Conservation (phyloP, 345 rosid genomes). For the Syzygium jambos region DNA sequence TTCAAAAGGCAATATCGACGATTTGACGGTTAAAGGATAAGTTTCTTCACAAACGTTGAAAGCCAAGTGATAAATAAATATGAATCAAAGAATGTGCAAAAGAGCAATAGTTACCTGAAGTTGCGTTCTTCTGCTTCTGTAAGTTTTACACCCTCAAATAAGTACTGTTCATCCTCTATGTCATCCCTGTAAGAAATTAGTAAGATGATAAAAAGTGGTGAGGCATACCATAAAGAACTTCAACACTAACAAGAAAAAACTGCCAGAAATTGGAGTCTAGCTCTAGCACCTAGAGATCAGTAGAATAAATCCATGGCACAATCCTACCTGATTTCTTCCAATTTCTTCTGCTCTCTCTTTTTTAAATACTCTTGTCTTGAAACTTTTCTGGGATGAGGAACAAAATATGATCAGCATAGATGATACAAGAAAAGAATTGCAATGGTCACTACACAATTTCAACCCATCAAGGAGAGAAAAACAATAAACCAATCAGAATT, state of each 20-base stretch:
- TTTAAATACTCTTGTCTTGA: conserved; percentile 89
- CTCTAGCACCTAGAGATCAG: not conserved
- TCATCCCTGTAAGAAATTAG: conserved; percentile 52
- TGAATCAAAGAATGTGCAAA: not conserved
- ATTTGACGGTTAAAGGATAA: not conserved
- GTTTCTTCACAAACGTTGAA: not conserved
- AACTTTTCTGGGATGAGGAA: conserved; percentile 44
- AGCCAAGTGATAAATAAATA: not conserved
- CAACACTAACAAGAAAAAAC: not conserved
- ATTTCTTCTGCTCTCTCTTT: conserved; percentile 94
- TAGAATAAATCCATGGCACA: not conserved
- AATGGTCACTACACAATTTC: not conserved
- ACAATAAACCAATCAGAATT: not conserved
- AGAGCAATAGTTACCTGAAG: conserved; percentile 35
- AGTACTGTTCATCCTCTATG: conserved; percentile 79
- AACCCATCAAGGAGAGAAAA: not conserved
- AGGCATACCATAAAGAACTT: not conserved
- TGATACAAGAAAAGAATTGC: not conserved
- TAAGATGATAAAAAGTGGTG: not conserved
- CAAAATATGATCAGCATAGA: not conserved
- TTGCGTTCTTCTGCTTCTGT: conserved; percentile 63
- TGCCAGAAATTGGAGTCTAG: not conserved
- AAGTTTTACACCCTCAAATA: conserved; percentile 67
- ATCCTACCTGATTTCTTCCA: conserved; percentile 79
- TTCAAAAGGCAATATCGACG: not conserved